Base-by-base conservation (phyloP, 176 grass and related monocot species). In the Saccharum spontaneum region DNA sequence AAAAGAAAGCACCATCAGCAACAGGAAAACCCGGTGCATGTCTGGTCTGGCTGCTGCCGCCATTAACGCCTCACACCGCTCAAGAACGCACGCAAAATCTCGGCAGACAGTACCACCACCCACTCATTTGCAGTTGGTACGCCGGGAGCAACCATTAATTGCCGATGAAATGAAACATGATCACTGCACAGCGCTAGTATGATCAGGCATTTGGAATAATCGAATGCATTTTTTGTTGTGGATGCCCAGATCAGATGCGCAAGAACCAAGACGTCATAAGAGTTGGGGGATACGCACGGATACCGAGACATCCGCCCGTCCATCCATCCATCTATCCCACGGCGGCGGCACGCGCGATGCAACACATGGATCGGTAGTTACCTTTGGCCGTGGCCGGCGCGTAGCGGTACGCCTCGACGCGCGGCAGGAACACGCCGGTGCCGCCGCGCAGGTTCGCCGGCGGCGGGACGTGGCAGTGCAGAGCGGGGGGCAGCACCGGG, bases 341-440 rank as follows among this genome's bases (percentile, higher is more conserved):
- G 45, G 45, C 45, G 45, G 45, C 41, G 45, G 45, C 12, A 50
- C 13, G 14, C 14, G 48, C 48, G 48, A 50, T 16, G 48, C 49
- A 0, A 17, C 4, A 49, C 48, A 50, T 50, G 52, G 20, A 22
- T 46, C 11, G 12, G 44, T 46, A 15, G 13, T 26, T 85, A 89
- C 87, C 87, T 85, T 62, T 69, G 1, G 16, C 70, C 39, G 69
- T 70, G 20, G 68, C 9, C 7, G 63, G 12, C 10, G 54, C 6
- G 63, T 39, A 24, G 41, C 77, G 37, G 78, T 86, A 65, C 15
- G 18, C 8, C 3, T 22, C 12, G 39, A 68, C 36, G 17, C 93
- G 90, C 1, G 93, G 93, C 37, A 92, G 71, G 76, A 94, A 94
- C 71, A 94, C 93, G 66, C 92, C 92, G 36, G 88, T 94, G 71